phyloP scores from a whole-genome alignment of 306 rosid genomes.

The Prunus mume region DNA sequence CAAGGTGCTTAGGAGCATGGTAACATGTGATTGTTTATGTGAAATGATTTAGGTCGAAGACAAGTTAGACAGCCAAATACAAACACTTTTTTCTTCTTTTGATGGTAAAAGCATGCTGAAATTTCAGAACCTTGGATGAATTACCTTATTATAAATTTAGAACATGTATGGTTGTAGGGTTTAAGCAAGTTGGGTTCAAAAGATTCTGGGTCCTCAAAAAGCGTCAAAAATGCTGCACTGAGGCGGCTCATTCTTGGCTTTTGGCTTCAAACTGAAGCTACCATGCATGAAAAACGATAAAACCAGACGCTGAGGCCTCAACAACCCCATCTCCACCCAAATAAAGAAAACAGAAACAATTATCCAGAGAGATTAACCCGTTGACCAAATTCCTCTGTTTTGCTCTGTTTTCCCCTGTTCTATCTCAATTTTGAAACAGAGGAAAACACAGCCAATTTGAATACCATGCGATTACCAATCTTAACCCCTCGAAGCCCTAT shows the following conservation, averaged over 20 bases:
- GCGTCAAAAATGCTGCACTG: background rate
- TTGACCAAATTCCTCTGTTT: background rate
- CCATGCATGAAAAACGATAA: background rate
- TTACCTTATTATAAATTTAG: background rate
- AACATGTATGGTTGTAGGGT: background rate
- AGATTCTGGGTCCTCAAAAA: background rate
- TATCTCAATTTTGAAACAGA: background rate
- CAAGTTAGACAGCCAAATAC: background rate
- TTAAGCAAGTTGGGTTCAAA: background rate
- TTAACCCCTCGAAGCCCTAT: background rate
- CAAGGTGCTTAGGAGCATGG: background rate
- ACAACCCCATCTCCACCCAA: background rate
- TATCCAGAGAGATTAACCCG: background rate
- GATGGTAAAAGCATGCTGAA: background rate
- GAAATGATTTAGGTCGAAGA: background rate
- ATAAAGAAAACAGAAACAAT: too few species aligned
- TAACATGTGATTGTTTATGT: background rate
- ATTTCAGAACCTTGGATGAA: background rate
- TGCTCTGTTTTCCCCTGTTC: too few species aligned
- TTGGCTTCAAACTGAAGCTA: background rate
- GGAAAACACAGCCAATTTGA: background rate
- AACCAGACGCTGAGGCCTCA: background rate
- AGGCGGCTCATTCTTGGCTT: background rate
- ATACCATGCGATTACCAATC: constrained; percentile 26
- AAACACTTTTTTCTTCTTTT: background rate